These are phyloP conservation scores for Paxillus involutus DNA, from an alignment of 768 basidiomycete species.

Conservation along the genomic window DNA sequence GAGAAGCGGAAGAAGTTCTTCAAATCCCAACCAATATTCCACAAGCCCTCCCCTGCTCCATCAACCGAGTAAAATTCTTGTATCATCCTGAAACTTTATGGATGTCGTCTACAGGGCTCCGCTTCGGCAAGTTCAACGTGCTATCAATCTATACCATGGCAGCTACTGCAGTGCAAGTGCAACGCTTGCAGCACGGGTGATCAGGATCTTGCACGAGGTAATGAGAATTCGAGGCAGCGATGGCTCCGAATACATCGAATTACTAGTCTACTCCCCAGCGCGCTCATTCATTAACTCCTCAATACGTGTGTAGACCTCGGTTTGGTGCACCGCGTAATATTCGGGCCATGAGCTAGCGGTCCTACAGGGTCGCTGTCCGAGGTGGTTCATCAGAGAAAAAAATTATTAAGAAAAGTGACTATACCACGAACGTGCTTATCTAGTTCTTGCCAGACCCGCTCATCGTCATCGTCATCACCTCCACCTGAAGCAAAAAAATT, in stretches of 20 bases:
- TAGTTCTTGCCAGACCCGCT: constrained; percentile 53
- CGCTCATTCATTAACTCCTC: constrained; percentile 28
- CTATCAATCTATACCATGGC: too few species aligned
- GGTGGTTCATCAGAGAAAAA: constrained; percentile 1
- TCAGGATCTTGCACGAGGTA: background rate
- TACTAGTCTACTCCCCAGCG: constrained; percentile 6
- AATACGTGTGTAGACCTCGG: constrained; percentile 43
- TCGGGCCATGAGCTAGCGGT: constrained; percentile 47
- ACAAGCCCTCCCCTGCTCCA: constrained; percentile 19
- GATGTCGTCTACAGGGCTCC: background rate
- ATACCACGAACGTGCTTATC: constrained; percentile 41
- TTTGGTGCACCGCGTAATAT: constrained; percentile 48
- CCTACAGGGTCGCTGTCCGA: constrained; percentile 37
- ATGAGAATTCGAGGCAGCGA: background rate
- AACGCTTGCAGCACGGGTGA: background rate
- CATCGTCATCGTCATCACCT: constrained; percentile 46
- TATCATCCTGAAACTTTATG: constrained; percentile 6
- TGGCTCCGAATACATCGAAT: background rate
- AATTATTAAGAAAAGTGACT: background rate
- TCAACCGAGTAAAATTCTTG: constrained; percentile 17
- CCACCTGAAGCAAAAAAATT: constrained; percentile 55
- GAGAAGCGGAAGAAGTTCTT: constrained; percentile 81
- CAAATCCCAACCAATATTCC: constrained; percentile 57
- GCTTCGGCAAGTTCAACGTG: background rate
- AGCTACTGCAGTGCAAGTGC: too few species aligned